Evolutionary conservation across 805 yeast species (phyloP).

Genomic region (Kazachstania taianensis): DNA sequence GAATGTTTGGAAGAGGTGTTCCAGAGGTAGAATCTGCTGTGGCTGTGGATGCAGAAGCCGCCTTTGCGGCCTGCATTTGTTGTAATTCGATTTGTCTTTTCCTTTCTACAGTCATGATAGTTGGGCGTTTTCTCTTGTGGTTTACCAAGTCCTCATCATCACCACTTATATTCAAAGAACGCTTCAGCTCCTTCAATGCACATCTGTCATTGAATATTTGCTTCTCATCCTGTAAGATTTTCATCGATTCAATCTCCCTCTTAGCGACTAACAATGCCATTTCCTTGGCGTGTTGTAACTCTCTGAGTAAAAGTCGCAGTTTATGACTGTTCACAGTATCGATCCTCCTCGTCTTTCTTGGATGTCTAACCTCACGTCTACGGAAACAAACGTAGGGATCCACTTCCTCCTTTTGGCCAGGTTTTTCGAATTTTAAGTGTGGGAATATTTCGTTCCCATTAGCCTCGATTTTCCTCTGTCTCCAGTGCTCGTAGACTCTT

Average conservation of each 20-base stretch:
- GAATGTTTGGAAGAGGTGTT: too few relatives aligned
- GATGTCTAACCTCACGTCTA: constrained; percentile 88
- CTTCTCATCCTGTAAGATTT: constrained; percentile 50
- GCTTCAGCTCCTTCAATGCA: constrained; percentile 61
- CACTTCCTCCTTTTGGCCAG: constrained; percentile 77
- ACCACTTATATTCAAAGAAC: constrained; percentile 65
- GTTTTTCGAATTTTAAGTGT: constrained; percentile 71
- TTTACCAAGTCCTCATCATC: constrained; percentile 77
- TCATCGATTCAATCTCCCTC: constrained; percentile 40
- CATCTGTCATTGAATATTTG: constrained; percentile 65
- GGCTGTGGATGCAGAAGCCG: constrained; percentile 15
- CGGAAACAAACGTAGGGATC: constrained; percentile 96
- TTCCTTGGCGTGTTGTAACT: constrained; percentile 65
- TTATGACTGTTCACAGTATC: constrained; percentile 86
- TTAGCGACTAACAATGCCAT: constrained; percentile 60
- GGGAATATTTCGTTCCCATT: constrained; percentile 68
- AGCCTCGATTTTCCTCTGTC: constrained; percentile 54
- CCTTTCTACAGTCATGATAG: constrained; percentile 16
- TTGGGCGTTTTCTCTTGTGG: constrained; percentile 50
- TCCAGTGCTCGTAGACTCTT: constrained; percentile 74
- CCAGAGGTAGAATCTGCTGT: constrained; percentile 8
- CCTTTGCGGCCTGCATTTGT: constrained; percentile 8
- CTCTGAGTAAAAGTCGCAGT: constrained; percentile 60
- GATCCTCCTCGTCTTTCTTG: constrained; percentile 90
- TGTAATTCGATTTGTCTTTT: constrained; percentile 10